Evolutionary conservation across 192 early-diverging fungal genomes (phyloP).

Genomic region (Coemansia furcata): DNA sequence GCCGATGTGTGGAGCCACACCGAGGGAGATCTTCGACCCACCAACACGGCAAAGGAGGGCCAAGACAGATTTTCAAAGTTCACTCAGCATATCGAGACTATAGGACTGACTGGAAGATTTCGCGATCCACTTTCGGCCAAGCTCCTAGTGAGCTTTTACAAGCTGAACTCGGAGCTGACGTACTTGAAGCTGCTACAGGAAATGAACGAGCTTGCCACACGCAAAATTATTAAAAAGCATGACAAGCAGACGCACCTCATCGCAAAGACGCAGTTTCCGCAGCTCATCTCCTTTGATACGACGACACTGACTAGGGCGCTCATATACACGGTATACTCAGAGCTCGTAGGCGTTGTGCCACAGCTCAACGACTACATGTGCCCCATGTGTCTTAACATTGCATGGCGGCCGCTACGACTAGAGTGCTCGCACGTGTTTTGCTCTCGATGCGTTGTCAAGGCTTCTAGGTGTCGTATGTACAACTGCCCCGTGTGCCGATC

Average conservation of each 20-base stretch:
- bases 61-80: conserved; percentile 61
- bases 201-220: conserved; percentile 73
- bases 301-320: conserved; percentile 56
- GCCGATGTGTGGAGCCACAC: conserved; percentile 66
- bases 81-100: conserved; percentile 45
- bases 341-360: conserved; percentile 70
- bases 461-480: conserved; percentile 58
- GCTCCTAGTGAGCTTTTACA: conserved; percentile 47
- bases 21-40: conserved; percentile 58
- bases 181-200: conserved; percentile 69
- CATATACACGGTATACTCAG: conserved; percentile 59
- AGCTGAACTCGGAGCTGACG: conserved; percentile 70
- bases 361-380: conserved; percentile 79
- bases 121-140: conserved; percentile 39
- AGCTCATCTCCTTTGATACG: conserved; percentile 32
- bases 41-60: conserved; percentile 58
- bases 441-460: conserved; percentile 76
- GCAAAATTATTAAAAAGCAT: conserved; percentile 88
- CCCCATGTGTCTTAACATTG: conserved; percentile 73
- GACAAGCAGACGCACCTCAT: conserved; percentile 77
- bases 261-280: conserved; percentile 52
- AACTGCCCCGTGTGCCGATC: conserved; percentile 76
- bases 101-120: conserved; percentile 23
- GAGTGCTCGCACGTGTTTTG: conserved; percentile 76
- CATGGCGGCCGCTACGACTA: conserved; percentile 77